These are phyloP conservation scores for Neurospora terricola DNA, from an alignment of 495 filamentous ascomycete genomes.

Conservation along the genomic window DNA sequence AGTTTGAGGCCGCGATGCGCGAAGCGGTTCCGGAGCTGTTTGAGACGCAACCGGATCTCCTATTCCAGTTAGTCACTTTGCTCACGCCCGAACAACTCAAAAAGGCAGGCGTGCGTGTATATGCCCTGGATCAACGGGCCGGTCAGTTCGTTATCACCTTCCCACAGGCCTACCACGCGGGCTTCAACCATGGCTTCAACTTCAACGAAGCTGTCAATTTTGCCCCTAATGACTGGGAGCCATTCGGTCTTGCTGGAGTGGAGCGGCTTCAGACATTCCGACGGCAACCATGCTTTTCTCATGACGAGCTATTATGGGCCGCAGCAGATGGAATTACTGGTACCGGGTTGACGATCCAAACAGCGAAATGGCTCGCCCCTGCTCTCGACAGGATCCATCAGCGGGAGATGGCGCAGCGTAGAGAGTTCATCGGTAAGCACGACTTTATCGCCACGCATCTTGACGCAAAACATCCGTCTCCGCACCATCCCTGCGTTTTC, in stretches of 20 bases:
- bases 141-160: conserved; percentile 96
- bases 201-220: conserved; percentile 99
- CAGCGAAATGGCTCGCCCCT: conserved; percentile 86
- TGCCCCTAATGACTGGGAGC: conserved; percentile 94
- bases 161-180: conserved; percentile 83
- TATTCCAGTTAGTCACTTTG: conserved; percentile 94
- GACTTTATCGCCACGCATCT: conserved; percentile 40
- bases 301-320: conserved; percentile 91
- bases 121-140: conserved; percentile 85
- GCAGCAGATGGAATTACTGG: conserved; percentile 55
- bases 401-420: conserved; percentile 60
- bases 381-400: conserved; percentile 68
- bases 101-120: conserved; percentile 88
- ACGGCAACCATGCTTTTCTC: conserved; percentile 90
- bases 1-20: conserved; percentile 91
- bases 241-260: conserved; percentile 78
- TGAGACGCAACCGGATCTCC: conserved; percentile 89
- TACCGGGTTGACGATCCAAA: conserved; percentile 76
- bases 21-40: conserved; percentile 94
- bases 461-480: conserved; percentile 29
- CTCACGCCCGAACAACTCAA: conserved; percentile 89
- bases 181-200: conserved; percentile 96
- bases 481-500: conserved; percentile 31
- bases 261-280: conserved; percentile 80
- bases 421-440: conserved; percentile 58